phyloP scores from a whole-genome alignment of 2,329 filamentous ascomycete species.

The Alternaria brassicae region DNA sequence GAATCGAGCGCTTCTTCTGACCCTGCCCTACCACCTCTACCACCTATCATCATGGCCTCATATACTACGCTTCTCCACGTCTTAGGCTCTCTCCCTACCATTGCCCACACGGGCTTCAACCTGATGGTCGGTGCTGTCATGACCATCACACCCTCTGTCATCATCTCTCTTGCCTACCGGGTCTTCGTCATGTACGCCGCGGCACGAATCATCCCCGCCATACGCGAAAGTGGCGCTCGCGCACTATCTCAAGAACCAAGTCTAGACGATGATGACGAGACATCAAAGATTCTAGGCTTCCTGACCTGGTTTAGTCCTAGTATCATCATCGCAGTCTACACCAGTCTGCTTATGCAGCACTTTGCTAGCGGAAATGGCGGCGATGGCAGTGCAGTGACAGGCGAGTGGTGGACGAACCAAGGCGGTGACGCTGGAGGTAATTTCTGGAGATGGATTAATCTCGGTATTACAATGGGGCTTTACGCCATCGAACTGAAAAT shows the following conservation, averaged over 20 bases:
- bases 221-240: conserved; percentile 83
- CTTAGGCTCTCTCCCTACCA: conserved; percentile 80
- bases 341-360: conserved; percentile 92
- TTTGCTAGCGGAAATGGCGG: conserved; percentile 72
- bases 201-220: conserved; percentile 92
- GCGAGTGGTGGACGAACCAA: conserved; percentile 83
- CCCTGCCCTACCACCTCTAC: conserved; percentile 93
- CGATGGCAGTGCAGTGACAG: conserved; percentile 54
- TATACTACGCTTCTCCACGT: conserved; percentile 90
- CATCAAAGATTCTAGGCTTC: conserved; percentile 79
- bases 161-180: conserved; percentile 93
- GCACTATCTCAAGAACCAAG: conserved; percentile 84
- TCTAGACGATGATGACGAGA: conserved; percentile 83
- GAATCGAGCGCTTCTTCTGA: conserved; percentile 64
- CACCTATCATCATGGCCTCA: conserved; percentile 97
- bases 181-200: conserved; percentile 95
- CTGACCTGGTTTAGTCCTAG: conserved; percentile 94
- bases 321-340: conserved; percentile 95
- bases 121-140: conserved; percentile 92
- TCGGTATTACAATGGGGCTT: conserved; percentile 84
- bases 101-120: conserved; percentile 81
- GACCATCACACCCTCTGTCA: conserved; percentile 92
- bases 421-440: conserved; percentile 84
- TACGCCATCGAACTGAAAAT: conserved; percentile 92
- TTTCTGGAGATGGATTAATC: conserved; percentile 91